These are phyloP conservation scores for Paxillus ammoniavirescens DNA, from an alignment of 768 basidiomycete species.

Conservation along the genomic window DNA sequence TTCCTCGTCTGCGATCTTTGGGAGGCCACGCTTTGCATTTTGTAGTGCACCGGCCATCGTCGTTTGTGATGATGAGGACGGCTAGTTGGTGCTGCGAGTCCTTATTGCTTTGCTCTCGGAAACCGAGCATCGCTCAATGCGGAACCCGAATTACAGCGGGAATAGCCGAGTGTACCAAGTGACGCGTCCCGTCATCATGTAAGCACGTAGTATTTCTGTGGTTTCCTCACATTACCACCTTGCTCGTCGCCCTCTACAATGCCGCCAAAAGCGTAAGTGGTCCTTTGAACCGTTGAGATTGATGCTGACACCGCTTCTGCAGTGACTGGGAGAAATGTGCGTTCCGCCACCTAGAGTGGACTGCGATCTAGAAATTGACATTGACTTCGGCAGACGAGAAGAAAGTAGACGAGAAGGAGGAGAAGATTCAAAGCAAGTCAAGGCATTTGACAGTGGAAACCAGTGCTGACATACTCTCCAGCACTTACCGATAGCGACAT, in stretches of 20 bases:
- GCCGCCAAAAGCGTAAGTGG: constrained; percentile 94
- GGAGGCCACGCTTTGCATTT: constrained; percentile 84
- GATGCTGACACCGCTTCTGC: constrained; percentile 13
- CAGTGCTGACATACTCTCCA: constrained; percentile 30
- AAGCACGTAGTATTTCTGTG: constrained; percentile 2
- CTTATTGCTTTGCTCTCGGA: background rate
- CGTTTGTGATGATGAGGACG: constrained; percentile 11
- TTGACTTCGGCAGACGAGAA: constrained; percentile 63
- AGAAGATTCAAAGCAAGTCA: constrained; percentile 82
- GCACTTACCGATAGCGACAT: constrained; percentile 98
- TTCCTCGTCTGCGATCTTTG: constrained; percentile 89
- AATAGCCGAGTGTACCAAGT: constrained; percentile 28
- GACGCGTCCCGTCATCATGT: constrained; percentile 35
- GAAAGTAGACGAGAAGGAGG: constrained; percentile 81
- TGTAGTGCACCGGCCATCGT: constrained; percentile 90
- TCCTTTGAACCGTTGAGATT: background rate
- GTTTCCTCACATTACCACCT: constrained; percentile 8
- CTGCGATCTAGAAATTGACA: constrained; percentile 7
- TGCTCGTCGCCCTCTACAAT: constrained; percentile 45
- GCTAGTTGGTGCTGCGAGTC: background rate
- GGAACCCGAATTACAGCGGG: constrained; percentile 27
- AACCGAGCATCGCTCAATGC: constrained; percentile 22
- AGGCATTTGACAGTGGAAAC: background rate
- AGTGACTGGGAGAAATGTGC: constrained; percentile 99
- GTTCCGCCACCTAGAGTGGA: constrained; percentile 19